These are phyloP conservation scores for Geosiphon pyriformis DNA, from an alignment of 192 early-diverging fungal species.

Conservation along the genomic window DNA sequence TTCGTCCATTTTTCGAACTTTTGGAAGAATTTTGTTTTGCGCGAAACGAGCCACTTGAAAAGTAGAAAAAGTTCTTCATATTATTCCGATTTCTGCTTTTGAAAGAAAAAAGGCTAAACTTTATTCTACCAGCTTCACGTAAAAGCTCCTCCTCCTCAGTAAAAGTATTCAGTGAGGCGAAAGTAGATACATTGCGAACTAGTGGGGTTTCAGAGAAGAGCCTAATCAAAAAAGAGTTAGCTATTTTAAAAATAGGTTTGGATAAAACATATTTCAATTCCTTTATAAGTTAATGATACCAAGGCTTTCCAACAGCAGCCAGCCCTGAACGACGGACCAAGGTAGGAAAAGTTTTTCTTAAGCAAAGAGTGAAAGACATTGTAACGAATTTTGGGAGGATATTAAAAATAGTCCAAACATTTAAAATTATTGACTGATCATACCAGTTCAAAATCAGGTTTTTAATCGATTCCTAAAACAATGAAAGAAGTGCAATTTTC, in stretches of 20 bases:
- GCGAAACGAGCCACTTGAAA: constrained; percentile 78
- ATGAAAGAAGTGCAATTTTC: no score
- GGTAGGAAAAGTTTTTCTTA: neutral
- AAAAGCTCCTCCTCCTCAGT: constrained; percentile 88
- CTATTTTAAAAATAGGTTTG: no score
- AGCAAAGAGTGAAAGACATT: neutral
- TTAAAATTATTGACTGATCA: no score
- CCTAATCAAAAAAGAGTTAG: no score
- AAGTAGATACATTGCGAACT: constrained; percentile 30
- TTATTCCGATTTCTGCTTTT: neutral
- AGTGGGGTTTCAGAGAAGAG: constrained; percentile 44
- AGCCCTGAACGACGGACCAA: neutral
- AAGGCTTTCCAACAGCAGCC: neutral
- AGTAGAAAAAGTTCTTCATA: neutral
- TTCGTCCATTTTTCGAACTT: constrained; percentile 90
- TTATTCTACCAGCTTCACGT: constrained; percentile 62
- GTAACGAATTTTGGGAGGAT: no score
- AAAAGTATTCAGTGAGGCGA: constrained; percentile 70
- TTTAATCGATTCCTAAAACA: no score
- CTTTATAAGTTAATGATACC: neutral
- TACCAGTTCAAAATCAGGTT: no score
- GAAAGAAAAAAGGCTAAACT: neutral
- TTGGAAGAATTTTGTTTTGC: constrained; percentile 75
- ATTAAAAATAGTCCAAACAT: no score
- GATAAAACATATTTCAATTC: neutral